Evolutionary conservation across 2,329 filamentous ascomycete species (phyloP), one percentile per base, ranked within the genome.

Genomic region (Diaporthe vaccinii): DNA sequence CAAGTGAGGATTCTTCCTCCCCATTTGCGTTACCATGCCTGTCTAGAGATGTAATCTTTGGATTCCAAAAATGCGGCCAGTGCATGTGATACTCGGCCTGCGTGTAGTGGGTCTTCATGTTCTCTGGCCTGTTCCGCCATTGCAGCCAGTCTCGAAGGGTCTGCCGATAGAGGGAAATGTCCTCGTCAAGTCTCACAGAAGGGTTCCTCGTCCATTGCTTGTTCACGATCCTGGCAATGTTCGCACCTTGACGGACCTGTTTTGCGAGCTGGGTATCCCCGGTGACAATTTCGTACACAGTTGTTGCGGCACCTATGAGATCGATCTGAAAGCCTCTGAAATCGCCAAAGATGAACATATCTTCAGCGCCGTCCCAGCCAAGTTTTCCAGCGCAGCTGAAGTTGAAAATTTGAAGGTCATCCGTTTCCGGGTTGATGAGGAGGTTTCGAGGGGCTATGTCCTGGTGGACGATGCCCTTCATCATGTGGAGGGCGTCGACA

Each of bases 361-460:
- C 31, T 36, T 31, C 9, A 2, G 9, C 76, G 9, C 46, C 34
- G 15, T 20, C 8, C 58, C 46, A 46, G 12, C 71, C 71, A 10
- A 73, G 58, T 25, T 17, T 57, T 5, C 14, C 41, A 36, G 58
- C 58, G 44, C 59, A 81, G 73, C 82, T 81, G 73, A 85, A 85
- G 78, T 85, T 83, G 53, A 85, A 84, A 1, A 86, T 59, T 74
- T 83, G 75, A 15, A 86, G 67, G 6, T 76, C 75, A 67, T 85
- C 80, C 22, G 82, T 84, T 15, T 70, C 53, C 7, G 80, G 78
- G 65, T 86, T 78, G 68, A 86, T 74, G 0, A 86, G 61, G 7
- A 86, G 78, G 73, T 86, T 86, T 44, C 82, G 80, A 4, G 82
- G 76, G 5, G 81, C 80, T 68, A 86, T 79, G 73, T 85, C 85